Conservation (phyloP, 164 flowering plant species). For the Kalanchoe fedtschenkoi region DNA sequence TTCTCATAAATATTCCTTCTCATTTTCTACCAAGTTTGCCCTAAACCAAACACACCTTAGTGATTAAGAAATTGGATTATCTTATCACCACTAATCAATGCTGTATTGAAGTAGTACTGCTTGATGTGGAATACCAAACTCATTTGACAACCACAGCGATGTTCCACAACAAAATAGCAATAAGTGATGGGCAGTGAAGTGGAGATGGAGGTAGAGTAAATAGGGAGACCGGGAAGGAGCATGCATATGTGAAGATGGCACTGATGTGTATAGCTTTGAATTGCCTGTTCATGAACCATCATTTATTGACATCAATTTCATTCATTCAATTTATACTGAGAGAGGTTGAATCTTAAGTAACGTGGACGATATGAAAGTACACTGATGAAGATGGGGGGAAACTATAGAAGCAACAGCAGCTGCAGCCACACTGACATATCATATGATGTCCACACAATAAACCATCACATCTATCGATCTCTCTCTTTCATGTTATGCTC, state of each 20-base stretch:
- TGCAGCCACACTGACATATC: not conserved
- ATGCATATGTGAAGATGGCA: not conserved
- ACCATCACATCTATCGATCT: too few species aligned
- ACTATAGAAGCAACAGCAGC: not conserved
- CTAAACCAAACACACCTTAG: too few species aligned
- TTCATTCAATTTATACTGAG: not conserved
- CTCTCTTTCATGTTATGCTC: too few species aligned
- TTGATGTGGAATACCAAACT: constrained; percentile 3
- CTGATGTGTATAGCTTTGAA: not conserved
- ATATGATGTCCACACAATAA: too few species aligned
- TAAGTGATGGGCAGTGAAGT: constrained; percentile 3
- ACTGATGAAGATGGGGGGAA: not conserved
- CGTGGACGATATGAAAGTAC: not conserved
- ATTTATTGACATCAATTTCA: not conserved
- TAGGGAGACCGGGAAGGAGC: not conserved
- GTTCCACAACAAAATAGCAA: constrained; percentile 3
- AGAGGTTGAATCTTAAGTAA: not conserved
- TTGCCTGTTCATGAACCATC: not conserved
- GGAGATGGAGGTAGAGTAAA: not conserved
- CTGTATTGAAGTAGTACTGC: too few species aligned
- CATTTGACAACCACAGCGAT: not conserved
- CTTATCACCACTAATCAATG: too few species aligned
- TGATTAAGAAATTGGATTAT: too few species aligned
- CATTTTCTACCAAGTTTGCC: too few species aligned
- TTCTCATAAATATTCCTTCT: too few species aligned